Conservation (phyloP, 2,329 filamentous ascomycete genomes). For the Stachybotrys echinatus region DNA sequence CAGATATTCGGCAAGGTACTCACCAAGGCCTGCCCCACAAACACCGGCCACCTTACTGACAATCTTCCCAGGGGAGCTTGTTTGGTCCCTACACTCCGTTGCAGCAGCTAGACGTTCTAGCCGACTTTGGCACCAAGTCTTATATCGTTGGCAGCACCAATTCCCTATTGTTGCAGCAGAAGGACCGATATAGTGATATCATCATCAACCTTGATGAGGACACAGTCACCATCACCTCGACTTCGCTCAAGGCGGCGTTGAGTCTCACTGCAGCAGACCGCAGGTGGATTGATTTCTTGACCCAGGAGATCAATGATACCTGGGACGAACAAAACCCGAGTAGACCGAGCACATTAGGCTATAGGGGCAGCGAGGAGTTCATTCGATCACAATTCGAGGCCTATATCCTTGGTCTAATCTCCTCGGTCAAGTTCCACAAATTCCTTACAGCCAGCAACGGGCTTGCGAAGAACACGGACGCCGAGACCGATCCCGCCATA, state of each 20-base stretch:
- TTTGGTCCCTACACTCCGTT: conserved; percentile 96
- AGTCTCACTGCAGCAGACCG: conserved; percentile 80
- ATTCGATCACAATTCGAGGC: conserved; percentile 97
- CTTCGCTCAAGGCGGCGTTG: conserved; percentile 70
- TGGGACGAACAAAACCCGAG: conserved; percentile 92
- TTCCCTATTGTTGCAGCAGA: conserved; percentile 87
- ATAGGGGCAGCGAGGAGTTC: conserved; percentile 93
- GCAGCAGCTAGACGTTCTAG: conserved; percentile 90
- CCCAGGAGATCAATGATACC: conserved; percentile 88
- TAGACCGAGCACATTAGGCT: conserved; percentile 89
- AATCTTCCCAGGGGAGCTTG: conserved; percentile 64
- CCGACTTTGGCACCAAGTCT: conserved; percentile 90
- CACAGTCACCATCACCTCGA: conserved; percentile 76
- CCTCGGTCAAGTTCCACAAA: conserved; percentile 83
- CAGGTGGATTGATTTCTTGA: conserved; percentile 94
- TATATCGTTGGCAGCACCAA: conserved; percentile 98
- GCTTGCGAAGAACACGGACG: conserved; percentile 57
- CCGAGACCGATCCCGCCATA: conserved; percentile 76
- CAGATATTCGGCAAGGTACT: conserved; percentile 87
- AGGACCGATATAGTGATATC: conserved; percentile 92
- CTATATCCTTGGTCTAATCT: conserved; percentile 84
- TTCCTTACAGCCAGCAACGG: conserved; percentile 65
- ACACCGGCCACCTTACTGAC: no score
- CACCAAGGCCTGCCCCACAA: not conserved
- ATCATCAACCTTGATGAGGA: conserved; percentile 93